Percentiles rank a stretch among this genome's conserved stretches.
These are phyloP conservation scores for Talaromyces verruculosus DNA, from an alignment of 2,329 filamentous ascomycete species.

Conservation along the genomic window DNA sequence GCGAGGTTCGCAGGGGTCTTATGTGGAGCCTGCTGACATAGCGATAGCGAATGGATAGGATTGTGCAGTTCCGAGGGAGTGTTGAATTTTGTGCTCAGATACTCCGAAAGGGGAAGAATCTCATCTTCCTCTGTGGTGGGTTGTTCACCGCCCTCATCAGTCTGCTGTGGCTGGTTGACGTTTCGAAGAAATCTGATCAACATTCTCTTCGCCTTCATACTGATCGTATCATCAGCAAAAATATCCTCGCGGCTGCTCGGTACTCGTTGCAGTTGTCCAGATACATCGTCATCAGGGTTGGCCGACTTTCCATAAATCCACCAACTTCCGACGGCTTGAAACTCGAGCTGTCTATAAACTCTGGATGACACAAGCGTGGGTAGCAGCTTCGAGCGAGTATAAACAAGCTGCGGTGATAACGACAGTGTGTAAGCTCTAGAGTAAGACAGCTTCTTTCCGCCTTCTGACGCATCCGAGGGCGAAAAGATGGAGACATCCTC, in stretches of 20 bases:
- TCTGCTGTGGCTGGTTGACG: slow-evolving; percentile 61
- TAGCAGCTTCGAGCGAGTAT: slow-evolving; percentile 76
- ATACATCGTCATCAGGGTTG: slow-evolving; percentile 22
- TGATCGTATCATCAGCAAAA: slow-evolving; percentile 73
- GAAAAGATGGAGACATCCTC: slow-evolving; percentile 39
- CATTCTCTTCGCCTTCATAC: slow-evolving; percentile 76
- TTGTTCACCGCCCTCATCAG: slow-evolving; percentile 52
- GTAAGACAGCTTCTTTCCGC: slow-evolving; percentile 35
- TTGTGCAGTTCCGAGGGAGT: slow-evolving; percentile 68
- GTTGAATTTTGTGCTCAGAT: slow-evolving; percentile 57
- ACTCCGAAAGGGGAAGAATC: slow-evolving; percentile 53
- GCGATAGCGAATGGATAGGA: slow-evolving; percentile 67
- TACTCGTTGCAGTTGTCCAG: slow-evolving; percentile 62
- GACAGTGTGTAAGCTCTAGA: slow-evolving; percentile 79
- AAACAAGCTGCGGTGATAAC: slow-evolving; percentile 81
- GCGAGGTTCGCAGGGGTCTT: slow-evolving; percentile 65
- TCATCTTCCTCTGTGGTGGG: slow-evolving; percentile 53
- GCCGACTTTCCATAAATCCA: slow-evolving; percentile 62
- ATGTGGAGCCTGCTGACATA: slow-evolving; percentile 62
- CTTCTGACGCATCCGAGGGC: slow-evolving; percentile 25
- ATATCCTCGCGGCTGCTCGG: slow-evolving; percentile 90
- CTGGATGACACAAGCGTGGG: slow-evolving; percentile 82
- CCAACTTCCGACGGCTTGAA: slow-evolving; percentile 89
- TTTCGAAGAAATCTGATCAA: slow-evolving; percentile 95
- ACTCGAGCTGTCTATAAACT: slow-evolving; percentile 86